Base-by-base conservation (phyloP, 768 basidiomycete genomes). In the Suillus discolor region DNA sequence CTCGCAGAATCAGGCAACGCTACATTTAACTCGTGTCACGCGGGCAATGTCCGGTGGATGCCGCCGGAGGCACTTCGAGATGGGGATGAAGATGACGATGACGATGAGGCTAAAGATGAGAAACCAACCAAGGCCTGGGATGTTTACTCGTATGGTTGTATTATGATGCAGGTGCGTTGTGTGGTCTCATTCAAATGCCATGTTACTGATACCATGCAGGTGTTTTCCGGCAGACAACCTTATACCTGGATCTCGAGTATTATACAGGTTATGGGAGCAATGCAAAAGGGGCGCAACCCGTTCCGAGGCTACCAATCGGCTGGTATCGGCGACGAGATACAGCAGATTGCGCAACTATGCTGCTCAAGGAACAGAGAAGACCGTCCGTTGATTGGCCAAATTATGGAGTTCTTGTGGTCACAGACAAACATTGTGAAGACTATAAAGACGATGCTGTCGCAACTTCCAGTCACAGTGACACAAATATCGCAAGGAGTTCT, bases 241-340 rank as follows among this genome's bases (percentile, higher is more conserved):
- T 51, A 25, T 25, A 2, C 2, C 6, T 1, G 6, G 0, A 3
- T 25, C 25, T 1, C 0, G 3, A 16, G 0, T 16, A 0, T 0
- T 51, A 3, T 8, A 0, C 0, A 0, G 3, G 15, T 51, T 25
- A 51, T 51, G 15, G 0, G 0, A 15, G 49, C 23, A 51, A 3
- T 51, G 0, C 1, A 1, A 49, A 13, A 0, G 6, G 49, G 49
- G 23, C 6, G 7, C 25, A 0, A 1, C 3, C 49, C 49, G 25
- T 51, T 51, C 23, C n/a, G n/a, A n/a, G n/a, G n/a, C n/a, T 2
- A 12, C 12, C 23, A 6, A 13, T 49, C 13, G n/a, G 3, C 23
- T 13, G 12, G 4, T 49, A 16, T 51, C 13, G 6, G 2, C 25
- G 25, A 25, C 8, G 49, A 25, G 16, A 51, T 51, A 3, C 6